Conservation (phyloP, 108 stramenopile species). For the Cyclotella kingstonii region DNA sequence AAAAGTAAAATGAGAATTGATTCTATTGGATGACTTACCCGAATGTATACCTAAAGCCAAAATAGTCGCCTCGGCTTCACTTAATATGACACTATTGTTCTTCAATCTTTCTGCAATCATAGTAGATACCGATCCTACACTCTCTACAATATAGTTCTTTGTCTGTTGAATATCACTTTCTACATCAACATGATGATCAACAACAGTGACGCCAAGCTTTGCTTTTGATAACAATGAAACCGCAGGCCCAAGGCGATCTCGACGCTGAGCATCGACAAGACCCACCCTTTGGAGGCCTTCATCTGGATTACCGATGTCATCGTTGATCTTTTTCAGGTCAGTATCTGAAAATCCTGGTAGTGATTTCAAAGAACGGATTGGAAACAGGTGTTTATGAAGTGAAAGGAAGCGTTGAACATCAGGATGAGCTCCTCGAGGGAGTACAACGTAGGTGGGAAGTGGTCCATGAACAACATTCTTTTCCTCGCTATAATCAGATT, state of each 20-base stretch:
- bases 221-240: slow-evolving; percentile 70
- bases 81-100: slow-evolving; percentile 56
- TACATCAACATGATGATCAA: slow-evolving; percentile 90
- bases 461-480: slow-evolving; percentile 43
- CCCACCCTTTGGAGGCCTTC: slow-evolving; percentile 74
- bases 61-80: slow-evolving; percentile 88
- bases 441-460: slow-evolving; percentile 84
- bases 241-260: slow-evolving; percentile 88
- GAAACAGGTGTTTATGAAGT: slow-evolving; percentile 91
- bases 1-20: too few species aligned
- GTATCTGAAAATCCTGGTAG: slow-evolving; percentile 57
- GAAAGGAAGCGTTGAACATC: slow-evolving; percentile 84
- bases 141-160: slow-evolving; percentile 79
- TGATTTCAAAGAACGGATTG: slow-evolving; percentile 80
- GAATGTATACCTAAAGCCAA: slow-evolving; percentile 91
- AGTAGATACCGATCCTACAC: slow-evolving; percentile 87
- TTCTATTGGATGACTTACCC: too few species aligned
- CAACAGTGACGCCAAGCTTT: slow-evolving; percentile 74
- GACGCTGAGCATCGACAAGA: slow-evolving; percentile 87
- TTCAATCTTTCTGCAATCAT: slow-evolving; percentile 79
- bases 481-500: slow-evolving; percentile 21
- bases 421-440: slow-evolving; percentile 95
- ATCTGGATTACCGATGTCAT: slow-evolving; percentile 14
- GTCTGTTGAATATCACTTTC: slow-evolving; percentile 85
- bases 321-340: slow-evolving; percentile 35